Base-by-base conservation (phyloP, 257 asterid genomes). In the Solanum megistacrolobum region DNA sequence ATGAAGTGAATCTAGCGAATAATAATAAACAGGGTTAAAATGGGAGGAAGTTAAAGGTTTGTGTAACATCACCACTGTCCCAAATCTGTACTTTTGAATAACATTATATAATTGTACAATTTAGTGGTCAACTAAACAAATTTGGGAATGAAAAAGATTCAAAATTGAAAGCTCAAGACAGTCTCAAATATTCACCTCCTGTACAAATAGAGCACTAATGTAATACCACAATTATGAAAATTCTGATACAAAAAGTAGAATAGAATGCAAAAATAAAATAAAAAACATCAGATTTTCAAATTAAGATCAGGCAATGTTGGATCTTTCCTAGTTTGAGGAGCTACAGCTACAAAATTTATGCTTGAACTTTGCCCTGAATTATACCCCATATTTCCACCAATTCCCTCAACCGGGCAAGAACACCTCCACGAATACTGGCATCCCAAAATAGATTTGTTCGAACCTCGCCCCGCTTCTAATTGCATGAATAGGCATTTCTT, bases 331-430 rank as follows among this genome's bases (percentile, higher is more conserved):
- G 93, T 88, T 38, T 91, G 89, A 12, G 93, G 93, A 12, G 90
- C 90, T 55, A 86, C 76, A 11, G 92, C 91, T n/a, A 85, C 94
- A 83, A 92, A 92, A 87, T 90, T 90, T 88, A 88, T 88, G 83
- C 84, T 87, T 13, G 93, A 87, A 86, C 88, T 85, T 52, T 89
- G 97, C 5, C 95, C 95, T 4, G 93, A 60, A 29, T 79, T 90
- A 25, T 35, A 79, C 12, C 89, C 90, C 62, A 87, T 62, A 65
- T 87, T 83, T 9, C 92, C 87, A 81, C 88, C 87, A 32, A 76
- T 75, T 27, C 94, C 94, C 58, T 93, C 99, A 94, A 48, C 99
- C 98, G 0, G 99, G 99, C 98, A 98, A 96, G 20, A 92, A 89
- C 87, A 96, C 95, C 68, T 92, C 96, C 91, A 93, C 82, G 32